Percentiles rank a stretch among this genome's conserved stretches.
Evolutionary conservation across 2,329 filamentous ascomycete species (phyloP).

Genomic region (Orbilia brochopaga): DNA sequence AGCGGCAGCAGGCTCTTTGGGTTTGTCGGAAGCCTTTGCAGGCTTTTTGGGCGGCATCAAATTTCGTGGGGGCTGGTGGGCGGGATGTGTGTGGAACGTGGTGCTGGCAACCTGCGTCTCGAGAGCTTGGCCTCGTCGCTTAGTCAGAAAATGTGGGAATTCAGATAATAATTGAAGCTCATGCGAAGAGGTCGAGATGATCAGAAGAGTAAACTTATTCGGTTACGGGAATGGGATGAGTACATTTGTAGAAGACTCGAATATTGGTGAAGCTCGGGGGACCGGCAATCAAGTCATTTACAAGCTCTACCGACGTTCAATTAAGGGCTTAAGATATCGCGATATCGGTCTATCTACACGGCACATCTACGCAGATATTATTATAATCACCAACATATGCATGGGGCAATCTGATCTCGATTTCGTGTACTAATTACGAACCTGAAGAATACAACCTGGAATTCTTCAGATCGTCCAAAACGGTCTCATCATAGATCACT

Average conservation of each 20-base stretch:
- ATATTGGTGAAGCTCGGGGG: no score
- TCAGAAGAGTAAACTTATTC: neutral
- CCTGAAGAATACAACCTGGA: neutral
- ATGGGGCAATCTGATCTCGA: no score
- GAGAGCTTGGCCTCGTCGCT: neutral
- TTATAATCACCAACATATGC: no score
- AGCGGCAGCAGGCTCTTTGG: constrained; percentile 24
- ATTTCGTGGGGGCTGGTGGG: constrained; percentile 2
- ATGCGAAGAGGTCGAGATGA: neutral
- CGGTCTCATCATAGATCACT: neutral
- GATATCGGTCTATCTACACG: no score
- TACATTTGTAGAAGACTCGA: no score
- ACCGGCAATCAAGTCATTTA: no score
- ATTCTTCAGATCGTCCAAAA: neutral
- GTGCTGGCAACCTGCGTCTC: neutral
- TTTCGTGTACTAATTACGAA: no score
- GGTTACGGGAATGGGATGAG: no score
- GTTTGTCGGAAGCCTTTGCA: constrained; percentile 39
- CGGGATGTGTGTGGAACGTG: neutral
- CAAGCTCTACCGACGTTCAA: no score
- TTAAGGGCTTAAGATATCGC: no score
- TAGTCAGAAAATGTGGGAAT: neutral
- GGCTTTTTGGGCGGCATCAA: constrained; percentile 46
- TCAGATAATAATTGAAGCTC: neutral
- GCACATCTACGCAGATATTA: no score